Evolutionary conservation across 495 filamentous ascomycete species (phyloP), one percentile per base, ranked within the genome.

Genomic region (Hypoxylon perforatum): DNA sequence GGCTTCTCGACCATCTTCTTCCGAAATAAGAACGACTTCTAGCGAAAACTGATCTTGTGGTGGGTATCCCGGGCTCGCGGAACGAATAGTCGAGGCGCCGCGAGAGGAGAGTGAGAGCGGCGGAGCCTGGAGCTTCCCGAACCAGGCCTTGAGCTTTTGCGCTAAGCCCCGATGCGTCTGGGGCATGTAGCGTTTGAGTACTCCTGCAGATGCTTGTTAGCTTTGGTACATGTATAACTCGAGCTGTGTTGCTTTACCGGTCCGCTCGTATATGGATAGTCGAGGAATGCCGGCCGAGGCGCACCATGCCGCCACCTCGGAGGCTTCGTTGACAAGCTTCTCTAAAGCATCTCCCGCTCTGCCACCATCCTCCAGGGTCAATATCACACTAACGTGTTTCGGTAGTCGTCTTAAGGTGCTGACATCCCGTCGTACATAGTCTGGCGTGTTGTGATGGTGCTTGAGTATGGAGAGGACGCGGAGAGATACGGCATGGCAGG

Each of bases 361-460:
- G 9, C 90, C 87, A 21, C 90, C 87, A 62, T 88, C 87, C 47
- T 93, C 87, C 55, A 91, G 74, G 5, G 88, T 90, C 62, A 99
- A 76, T 58, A 98, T 88, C 6, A 97, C 89, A 73, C 93, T 97
- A 18, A 99, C 72, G 75, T 98, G 96, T 53, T 90, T 81, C 2
- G 95, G 95, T 45, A 97, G 67, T 57, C 88, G 82, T 38, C 78
- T 83, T 56, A 94, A 80, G 1, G 80, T 83, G 68, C 86, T 89
- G n/a, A 97, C 91, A 81, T 99, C 95, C 61, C 89, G 86, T 67
- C 87, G 85, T 65, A 99, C 96, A 59, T 96, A 82, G 78, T 96
- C 92, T 15, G 95, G 95, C 1, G 93, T 94, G 44, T 91, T 88
- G 77, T 98, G 94, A 76, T 98, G 96, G 78, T 99, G 91, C 71